Conservation (phyloP, 768 basidiomycete genomes). For the Podaxis rugospora region DNA sequence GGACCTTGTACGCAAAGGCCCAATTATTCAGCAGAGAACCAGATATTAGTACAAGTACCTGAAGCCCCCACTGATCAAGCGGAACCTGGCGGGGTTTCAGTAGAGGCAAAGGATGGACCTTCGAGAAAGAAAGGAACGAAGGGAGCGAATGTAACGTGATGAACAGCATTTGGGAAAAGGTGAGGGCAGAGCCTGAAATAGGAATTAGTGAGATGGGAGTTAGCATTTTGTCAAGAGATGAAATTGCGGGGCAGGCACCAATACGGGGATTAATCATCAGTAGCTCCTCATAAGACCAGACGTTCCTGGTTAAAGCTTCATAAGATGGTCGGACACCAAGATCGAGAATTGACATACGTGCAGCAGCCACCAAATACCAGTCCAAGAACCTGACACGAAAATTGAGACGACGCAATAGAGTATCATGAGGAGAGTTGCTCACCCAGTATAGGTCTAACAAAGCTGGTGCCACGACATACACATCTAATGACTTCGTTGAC, state of each 20-base stretch:
- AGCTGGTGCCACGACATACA: conserved; percentile 12
- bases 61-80: conserved; percentile 58
- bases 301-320: conserved; percentile 46
- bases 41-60: conserved; percentile 63
- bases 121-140: conserved; percentile 46
- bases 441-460: conserved; percentile 14
- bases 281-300: conserved; percentile 73
- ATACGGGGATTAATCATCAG: conserved; percentile 64
- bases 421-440: background rate
- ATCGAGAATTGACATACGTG: conserved; percentile 44
- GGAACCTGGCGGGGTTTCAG: conserved; percentile 70
- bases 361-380: conserved; percentile 84
- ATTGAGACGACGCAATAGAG: background rate
- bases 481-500: background rate
- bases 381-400: conserved; percentile 24
- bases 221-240: background rate
- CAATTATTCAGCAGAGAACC: conserved; percentile 77
- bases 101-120: conserved; percentile 34
- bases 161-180: conserved; percentile 82
- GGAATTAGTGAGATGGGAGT: background rate
- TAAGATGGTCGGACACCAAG: background rate
- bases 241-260: conserved; percentile 37
- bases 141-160: conserved; percentile 66
- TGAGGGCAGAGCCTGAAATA: conserved; percentile 66
- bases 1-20: conserved; percentile 74